Conservation (phyloP, 441 rosid species). For the Croton setiger region DNA sequence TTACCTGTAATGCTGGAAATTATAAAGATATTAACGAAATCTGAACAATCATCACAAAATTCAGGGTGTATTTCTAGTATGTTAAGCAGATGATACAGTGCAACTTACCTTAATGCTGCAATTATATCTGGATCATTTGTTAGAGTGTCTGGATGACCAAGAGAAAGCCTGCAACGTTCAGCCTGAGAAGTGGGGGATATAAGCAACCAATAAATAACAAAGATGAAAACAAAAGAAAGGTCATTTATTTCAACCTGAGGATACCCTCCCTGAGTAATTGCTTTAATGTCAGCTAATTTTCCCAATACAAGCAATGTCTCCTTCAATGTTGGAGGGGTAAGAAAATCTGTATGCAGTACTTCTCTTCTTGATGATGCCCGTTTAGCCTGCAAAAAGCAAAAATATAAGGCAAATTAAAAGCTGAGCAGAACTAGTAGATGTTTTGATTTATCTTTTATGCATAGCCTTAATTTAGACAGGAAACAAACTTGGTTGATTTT, state of each 20-base stretch:
- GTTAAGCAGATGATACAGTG: constrained; percentile 4
- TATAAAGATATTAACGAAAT: constrained; percentile 13
- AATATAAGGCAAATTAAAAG: background rate
- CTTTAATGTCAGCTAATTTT: constrained; percentile 65
- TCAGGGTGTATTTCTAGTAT: constrained; percentile 14
- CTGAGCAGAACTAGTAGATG: background rate
- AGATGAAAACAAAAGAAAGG: background rate
- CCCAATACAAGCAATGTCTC: constrained; percentile 56
- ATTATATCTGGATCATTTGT: constrained; percentile 61
- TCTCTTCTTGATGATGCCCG: constrained; percentile 63
- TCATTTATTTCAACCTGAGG: constrained; percentile 54
- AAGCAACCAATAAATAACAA: constrained; percentile 7
- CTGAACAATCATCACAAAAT: constrained; percentile 11
- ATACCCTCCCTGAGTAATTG: constrained; percentile 79
- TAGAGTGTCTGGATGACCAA: constrained; percentile 67
- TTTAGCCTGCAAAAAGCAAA: constrained; percentile 43
- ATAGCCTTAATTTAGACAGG: background rate
- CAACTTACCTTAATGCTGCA: constrained; percentile 62
- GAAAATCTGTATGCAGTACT: constrained; percentile 71
- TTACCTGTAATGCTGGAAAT: constrained; percentile 65
- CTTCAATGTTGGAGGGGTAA: constrained; percentile 74
- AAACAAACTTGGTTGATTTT: background rate
- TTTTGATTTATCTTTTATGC: constrained; percentile 1
- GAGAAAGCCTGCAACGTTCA: constrained; percentile 81
- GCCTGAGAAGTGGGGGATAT: constrained; percentile 45